Evolutionary conservation across 768 basidiomycete species (phyloP).

Genomic region (Russula brevipes): DNA sequence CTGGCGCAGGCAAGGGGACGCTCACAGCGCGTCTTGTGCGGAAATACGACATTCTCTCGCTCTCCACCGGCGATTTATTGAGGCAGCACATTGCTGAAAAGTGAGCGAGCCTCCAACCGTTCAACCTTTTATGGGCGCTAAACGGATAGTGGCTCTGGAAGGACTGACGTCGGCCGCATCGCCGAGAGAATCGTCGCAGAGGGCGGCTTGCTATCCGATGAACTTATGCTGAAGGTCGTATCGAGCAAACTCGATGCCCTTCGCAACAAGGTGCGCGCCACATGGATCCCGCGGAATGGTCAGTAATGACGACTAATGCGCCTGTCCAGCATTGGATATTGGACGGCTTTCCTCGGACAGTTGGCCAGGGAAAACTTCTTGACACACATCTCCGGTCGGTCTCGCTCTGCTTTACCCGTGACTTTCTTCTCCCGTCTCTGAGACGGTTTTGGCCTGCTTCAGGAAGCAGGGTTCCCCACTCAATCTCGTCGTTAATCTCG

Average conservation of each 20-base stretch:
- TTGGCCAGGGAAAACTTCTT: constrained; percentile 75
- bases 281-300: neutral
- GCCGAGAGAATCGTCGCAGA: constrained; percentile 76
- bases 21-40: constrained; percentile 67
- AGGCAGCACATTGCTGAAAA: constrained; percentile 75
- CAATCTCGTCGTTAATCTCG: constrained; percentile 78
- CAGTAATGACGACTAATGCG: neutral
- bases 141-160: constrained; percentile 23
- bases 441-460: constrained; percentile 30
- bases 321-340: constrained; percentile 75
- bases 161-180: constrained; percentile 64
- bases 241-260: constrained; percentile 63
- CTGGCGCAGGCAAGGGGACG: constrained; percentile 85
- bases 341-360: constrained; percentile 88
- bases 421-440: neutral
- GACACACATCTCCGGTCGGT: constrained; percentile 69
- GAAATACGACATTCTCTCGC: constrained; percentile 71
- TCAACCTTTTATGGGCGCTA: neutral
- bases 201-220: constrained; percentile 74
- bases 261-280: constrained; percentile 53
- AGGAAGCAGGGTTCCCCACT: constrained; percentile 63
- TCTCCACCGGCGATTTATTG: constrained; percentile 83
- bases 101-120: constrained; percentile 31
- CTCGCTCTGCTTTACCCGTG: neutral
- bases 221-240: constrained; percentile 73